Evolutionary conservation across 129 eudicot species (phyloP).

Genomic region (Flaveria robusta): DNA sequence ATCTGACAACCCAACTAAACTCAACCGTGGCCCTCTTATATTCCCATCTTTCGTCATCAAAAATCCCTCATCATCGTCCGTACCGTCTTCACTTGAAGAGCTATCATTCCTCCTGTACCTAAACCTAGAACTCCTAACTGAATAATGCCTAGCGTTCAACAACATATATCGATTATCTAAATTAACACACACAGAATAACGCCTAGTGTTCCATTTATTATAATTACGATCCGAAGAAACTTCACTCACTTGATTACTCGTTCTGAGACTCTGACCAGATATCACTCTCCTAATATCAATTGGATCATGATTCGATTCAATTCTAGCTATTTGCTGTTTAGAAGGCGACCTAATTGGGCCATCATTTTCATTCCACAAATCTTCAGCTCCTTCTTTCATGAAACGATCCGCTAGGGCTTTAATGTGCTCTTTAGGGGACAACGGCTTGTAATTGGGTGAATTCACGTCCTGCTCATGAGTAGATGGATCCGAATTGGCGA

Average conservation of each 20-base stretch:
- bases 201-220: slow-evolving; percentile 31
- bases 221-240: slow-evolving; percentile 8
- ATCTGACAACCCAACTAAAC: slow-evolving; percentile 31
- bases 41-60: slow-evolving; percentile 25
- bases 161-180: slow-evolving; percentile 22
- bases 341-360: slow-evolving; percentile 53
- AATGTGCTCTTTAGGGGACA: slow-evolving; percentile 69
- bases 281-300: slow-evolving; percentile 43
- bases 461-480: slow-evolving; percentile 7
- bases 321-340: slow-evolving; percentile 22
- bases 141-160: slow-evolving; percentile 46
- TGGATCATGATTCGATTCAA: slow-evolving; percentile 31
- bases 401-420: slow-evolving; percentile 84
- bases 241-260: slow-evolving; percentile 20
- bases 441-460: slow-evolving; percentile 45
- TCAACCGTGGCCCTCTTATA: slow-evolving; percentile 46
- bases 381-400: slow-evolving; percentile 92
- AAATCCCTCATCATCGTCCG: slow-evolving; percentile 41
- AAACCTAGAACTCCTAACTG: slow-evolving; percentile 39
- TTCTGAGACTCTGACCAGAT: slow-evolving; percentile 16
- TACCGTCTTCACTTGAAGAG: slow-evolving; percentile 44
- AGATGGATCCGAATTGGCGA: slow-evolving; percentile 26
- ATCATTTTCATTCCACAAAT: slow-evolving; percentile 84
- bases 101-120: slow-evolving; percentile 45
- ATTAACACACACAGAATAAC: slow-evolving; percentile 17